A percentile compares a stretch with the other conserved stretches of the same genome.
phyloP scores from a whole-genome alignment of 148 eudicot species.

The Camellia sinensis region DNA sequence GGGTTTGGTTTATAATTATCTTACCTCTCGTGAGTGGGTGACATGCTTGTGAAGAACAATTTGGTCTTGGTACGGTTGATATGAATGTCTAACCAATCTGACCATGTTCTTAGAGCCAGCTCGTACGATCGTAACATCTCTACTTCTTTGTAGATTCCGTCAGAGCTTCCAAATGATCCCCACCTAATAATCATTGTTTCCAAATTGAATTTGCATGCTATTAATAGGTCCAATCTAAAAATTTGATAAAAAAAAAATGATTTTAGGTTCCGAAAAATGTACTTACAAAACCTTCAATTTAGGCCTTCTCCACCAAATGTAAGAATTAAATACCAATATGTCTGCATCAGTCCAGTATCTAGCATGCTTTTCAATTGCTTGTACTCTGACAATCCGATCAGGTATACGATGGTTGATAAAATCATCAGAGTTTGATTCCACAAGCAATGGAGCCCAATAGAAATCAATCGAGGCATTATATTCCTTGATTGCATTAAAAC shows the following conservation, averaged over 20 bases:
- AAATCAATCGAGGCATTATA: conserved; percentile 27
- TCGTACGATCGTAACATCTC: conserved; percentile 17
- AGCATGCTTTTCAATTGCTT: conserved; percentile 24
- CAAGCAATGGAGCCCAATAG: conserved; percentile 26
- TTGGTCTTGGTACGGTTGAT: conserved; percentile 42
- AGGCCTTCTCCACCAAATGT: conserved; percentile 1
- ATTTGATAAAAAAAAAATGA: too few relatives aligned
- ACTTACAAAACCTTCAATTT: neutral
- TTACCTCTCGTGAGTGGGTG: conserved; percentile 50
- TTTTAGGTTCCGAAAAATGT: neutral
- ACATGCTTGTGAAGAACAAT: conserved; percentile 45
- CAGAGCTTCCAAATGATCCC: conserved; percentile 21
- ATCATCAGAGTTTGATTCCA: conserved; percentile 25
- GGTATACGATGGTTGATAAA: conserved; percentile 7
- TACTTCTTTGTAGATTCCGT: conserved; percentile 14
- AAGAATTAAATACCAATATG: conserved; percentile 16
- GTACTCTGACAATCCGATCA: conserved; percentile 16
- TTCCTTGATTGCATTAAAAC: conserved; percentile 12
- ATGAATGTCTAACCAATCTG: conserved; percentile 50
- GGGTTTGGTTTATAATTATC: neutral
- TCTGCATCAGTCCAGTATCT: conserved; percentile 23
- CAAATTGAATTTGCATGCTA: neutral
- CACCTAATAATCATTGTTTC: conserved; percentile 5
- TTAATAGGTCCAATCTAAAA: neutral
- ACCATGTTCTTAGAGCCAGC: conserved; percentile 19